Base-by-base conservation (phyloP, 2,329 filamentous ascomycete genomes). In the Aspergillus awamori region DNA sequence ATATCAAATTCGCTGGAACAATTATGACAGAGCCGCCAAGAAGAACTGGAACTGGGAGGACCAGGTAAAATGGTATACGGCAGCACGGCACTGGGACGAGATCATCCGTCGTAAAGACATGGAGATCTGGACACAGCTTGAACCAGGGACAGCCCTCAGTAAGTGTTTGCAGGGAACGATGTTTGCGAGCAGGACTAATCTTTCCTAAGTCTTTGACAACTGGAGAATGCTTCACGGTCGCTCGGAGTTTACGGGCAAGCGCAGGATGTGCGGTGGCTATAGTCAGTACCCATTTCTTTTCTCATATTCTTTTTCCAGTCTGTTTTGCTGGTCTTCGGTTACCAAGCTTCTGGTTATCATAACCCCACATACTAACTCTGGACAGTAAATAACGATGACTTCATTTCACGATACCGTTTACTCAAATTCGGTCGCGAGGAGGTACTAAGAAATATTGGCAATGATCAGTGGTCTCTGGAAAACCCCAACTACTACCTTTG, bases 171-270 rank as follows among this genome's bases (percentile, higher is more conserved):
- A 11, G 30, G 6, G 17, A n/a, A 20, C 2, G 13, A 5, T 38
- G 13, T 22, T 51, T 8, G 24, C 17, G 17, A 24, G 17, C 20
- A 63, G 64, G 28, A 52, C 66, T 59, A 48, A 63, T 64, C 36
- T 2, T 51, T 45, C 10, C 52, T 10, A 68, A 91, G 90, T 98
- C 51, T 97, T 99, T 75, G 92, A 99, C 74, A 98, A 99, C 72
- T 97, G 94, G 93, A 86, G 95, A 61, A 90, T 97, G 36, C 79
- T 98, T 68, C 95, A 99, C 76, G 95, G 94, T 1, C 83, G 95
- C 68, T 88, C 88, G 55, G 86, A 86, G 0, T 99, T 98, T 71
- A 89, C 88, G 5, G 95, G 95, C 1, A 87, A 90, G 72, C 83
- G 95, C 67, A 87, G 93, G 67, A 91, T 99, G 72, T 97, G 93